Evolutionary conservation across 2,329 filamentous ascomycete genomes (phyloP).

Genomic region (Colletotrichum sp.): DNA sequence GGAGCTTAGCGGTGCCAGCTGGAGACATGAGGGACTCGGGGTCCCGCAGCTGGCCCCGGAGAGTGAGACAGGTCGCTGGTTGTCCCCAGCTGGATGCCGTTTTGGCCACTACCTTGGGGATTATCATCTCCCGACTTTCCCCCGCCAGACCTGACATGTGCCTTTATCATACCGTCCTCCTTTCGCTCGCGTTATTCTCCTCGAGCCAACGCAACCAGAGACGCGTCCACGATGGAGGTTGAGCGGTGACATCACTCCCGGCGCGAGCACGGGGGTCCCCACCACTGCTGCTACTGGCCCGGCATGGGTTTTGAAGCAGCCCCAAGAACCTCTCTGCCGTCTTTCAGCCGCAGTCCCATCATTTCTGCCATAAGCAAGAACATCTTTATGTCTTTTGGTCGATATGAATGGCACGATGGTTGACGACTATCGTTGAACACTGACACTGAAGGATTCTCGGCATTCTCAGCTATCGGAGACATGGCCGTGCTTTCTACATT

Average conservation of each 20-base stretch:
- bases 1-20: not conserved
- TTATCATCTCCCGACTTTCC: not conserved
- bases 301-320: not conserved
- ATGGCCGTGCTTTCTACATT: not conserved
- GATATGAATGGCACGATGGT: not conserved
- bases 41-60: not conserved
- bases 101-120: not conserved
- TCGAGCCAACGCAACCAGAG: not conserved
- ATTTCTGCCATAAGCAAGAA: not conserved
- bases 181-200: not conserved
- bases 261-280: not conserved
- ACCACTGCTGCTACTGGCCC: not conserved
- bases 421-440: not conserved
- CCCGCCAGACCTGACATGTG: not conserved
- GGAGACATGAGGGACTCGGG: not conserved
- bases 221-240: not conserved
- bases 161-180: not conserved
- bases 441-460: not conserved
- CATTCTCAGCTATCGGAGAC: not conserved
- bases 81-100: not conserved
- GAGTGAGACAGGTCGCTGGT: not conserved
- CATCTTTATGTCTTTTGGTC: not conserved
- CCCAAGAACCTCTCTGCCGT: not conserved
- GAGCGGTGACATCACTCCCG: not conserved
- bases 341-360: not conserved